phyloP scores from a whole-genome alignment of 768 basidiomycete genomes.

The Collybiopsis confluens region DNA sequence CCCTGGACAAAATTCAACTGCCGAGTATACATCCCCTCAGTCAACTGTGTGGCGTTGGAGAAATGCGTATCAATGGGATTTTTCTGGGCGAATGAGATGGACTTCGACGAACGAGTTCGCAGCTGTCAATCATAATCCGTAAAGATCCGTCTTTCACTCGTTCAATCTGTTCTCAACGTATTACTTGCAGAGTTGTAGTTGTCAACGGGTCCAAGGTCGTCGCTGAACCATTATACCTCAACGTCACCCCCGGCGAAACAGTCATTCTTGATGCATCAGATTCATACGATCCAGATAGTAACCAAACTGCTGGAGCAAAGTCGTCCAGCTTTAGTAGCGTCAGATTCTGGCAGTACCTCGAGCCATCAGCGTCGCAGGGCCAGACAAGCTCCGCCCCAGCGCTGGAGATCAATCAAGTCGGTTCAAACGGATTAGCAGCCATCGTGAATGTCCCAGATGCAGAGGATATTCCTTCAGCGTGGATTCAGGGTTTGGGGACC shows the following conservation, averaged over 20 bases:
- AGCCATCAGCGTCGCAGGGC: conserved; percentile 1
- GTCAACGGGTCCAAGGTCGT: conserved; percentile 7
- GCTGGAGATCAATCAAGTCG: not conserved
- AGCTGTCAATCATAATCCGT: conserved; percentile 10
- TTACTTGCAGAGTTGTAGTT: conserved; percentile 8
- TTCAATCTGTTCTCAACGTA: not conserved
- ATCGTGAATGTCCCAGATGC: not conserved
- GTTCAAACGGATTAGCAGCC: not conserved
- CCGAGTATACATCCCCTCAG: conserved; percentile 8
- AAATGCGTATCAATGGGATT: conserved; percentile 14
- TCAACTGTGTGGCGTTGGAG: conserved; percentile 15
- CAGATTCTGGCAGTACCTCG: conserved; percentile 10
- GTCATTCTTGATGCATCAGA: not conserved
- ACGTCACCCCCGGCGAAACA: not conserved
- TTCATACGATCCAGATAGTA: conserved; percentile 10
- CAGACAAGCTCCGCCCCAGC: not conserved
- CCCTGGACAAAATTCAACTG: not conserved
- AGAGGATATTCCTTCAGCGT: not conserved
- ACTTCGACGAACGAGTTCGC: conserved; percentile 3
- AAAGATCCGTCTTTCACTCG: not conserved
- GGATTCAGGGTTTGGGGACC: not conserved
- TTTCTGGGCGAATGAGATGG: conserved; percentile 14
- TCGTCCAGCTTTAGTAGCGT: not conserved
- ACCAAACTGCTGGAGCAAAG: not conserved
- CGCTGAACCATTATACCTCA: not conserved